Percentiles rank a stretch among this genome's conserved stretches.
Evolutionary conservation across 2,329 filamentous ascomycete species (phyloP).

Genomic region (Botryotinia globosa): DNA sequence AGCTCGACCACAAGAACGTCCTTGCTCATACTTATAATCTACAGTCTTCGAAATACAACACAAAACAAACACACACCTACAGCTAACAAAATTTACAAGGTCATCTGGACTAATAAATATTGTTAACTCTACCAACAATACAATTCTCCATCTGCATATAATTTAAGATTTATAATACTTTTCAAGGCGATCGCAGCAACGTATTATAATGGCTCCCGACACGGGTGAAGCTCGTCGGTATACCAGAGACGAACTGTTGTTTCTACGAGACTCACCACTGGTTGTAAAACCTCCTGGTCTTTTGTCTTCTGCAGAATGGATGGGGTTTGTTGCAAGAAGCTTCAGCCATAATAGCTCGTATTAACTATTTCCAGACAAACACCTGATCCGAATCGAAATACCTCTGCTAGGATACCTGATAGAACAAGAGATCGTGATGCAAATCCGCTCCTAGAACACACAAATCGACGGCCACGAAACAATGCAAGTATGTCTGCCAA

Average conservation of each 20-base stretch:
- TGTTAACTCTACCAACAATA: not conserved
- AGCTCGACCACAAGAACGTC: not conserved
- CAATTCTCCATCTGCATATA: not conserved
- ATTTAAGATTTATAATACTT: not conserved
- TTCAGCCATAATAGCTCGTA: not conserved
- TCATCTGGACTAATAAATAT: not conserved
- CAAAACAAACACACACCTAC: not conserved
- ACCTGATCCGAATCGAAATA: slow-evolving; percentile 36
- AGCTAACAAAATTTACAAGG: not conserved
- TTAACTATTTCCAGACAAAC: slow-evolving; percentile 34
- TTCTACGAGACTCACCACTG: slow-evolving; percentile 76
- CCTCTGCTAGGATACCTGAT: slow-evolving; percentile 43
- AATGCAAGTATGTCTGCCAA: slow-evolving; percentile 50
- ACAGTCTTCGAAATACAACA: not conserved
- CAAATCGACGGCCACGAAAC: slow-evolving; percentile 50
- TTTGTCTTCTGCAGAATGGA: slow-evolving; percentile 89
- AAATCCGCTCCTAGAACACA: slow-evolving; percentile 35
- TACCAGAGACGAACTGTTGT: slow-evolving; percentile 70
- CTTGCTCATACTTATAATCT: not conserved
- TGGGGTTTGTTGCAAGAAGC: slow-evolving; percentile 63
- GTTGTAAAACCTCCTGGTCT: slow-evolving; percentile 72
- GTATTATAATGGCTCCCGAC: slow-evolving; percentile 35
- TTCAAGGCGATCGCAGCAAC: not conserved
- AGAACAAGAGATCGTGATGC: slow-evolving; percentile 44
- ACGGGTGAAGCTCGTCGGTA: slow-evolving; percentile 48